These are phyloP conservation scores for Tetrahymena elliotti DNA, from an alignment of 73 alveolate species.

Conservation along the genomic window DNA sequence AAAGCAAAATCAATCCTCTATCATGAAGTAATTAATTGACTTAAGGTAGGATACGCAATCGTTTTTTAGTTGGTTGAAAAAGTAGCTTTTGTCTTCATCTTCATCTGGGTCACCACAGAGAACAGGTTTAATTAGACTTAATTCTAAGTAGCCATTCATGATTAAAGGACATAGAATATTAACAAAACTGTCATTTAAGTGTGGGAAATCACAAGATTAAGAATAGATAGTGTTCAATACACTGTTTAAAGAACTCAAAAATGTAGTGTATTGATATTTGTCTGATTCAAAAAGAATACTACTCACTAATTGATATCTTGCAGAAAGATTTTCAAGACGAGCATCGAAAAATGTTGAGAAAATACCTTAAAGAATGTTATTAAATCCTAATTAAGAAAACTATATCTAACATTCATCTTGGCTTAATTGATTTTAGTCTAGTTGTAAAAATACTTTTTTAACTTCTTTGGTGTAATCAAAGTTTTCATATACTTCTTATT, in stretches of 20 bases:
- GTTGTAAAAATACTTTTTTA: neutral
- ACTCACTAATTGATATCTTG: neutral
- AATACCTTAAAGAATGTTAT: neutral
- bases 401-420: neutral
- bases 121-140: neutral
- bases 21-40: neutral
- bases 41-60: neutral
- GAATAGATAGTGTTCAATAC: neutral
- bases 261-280: neutral
- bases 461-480: neutral
- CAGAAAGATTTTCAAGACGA: neutral
- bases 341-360: neutral
- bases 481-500: neutral
- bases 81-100: neutral
- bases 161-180: neutral
- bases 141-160: neutral
- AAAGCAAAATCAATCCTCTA: neutral
- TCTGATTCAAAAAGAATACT: neutral
- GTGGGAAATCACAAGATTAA: neutral
- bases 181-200: neutral
- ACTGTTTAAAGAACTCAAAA: neutral
- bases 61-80: neutral
- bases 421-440: neutral
- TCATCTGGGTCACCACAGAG: neutral
- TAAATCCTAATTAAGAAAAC: neutral